A percentile compares a stretch with the other conserved stretches of the same genome.
Evolutionary conservation across 495 filamentous ascomycete species (phyloP).

Genomic region (Neurospora sp.): DNA sequence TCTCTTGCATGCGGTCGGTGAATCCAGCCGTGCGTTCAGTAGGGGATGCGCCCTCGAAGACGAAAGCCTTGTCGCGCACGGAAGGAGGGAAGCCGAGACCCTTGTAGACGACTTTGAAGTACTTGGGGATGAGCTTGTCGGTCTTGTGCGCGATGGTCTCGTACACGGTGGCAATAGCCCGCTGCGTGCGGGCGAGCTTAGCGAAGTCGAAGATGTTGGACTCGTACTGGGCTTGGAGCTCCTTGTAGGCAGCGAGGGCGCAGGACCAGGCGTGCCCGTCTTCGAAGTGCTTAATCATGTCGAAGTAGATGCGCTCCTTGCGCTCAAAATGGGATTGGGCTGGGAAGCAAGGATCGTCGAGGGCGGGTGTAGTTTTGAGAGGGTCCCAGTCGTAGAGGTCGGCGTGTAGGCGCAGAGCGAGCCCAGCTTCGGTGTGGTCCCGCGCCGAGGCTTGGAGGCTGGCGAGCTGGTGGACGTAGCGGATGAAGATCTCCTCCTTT

Average conservation of each 20-base stretch:
- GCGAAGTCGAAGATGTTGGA: constrained; percentile 79
- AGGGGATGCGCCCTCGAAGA: constrained; percentile 67
- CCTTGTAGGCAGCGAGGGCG: constrained; percentile 82
- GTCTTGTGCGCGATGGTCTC: constrained; percentile 70
- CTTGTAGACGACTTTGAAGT: constrained; percentile 86
- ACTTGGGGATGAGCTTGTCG: constrained; percentile 65
- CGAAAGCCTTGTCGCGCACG: constrained; percentile 83
- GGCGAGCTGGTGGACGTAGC: constrained; percentile 91
- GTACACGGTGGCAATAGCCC: constrained; percentile 89
- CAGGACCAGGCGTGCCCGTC: constrained; percentile 87
- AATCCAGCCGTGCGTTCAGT: constrained; percentile 71
- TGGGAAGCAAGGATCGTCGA: constrained; percentile 66
- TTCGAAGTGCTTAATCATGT: constrained; percentile 90
- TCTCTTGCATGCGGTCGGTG: constrained; percentile 84
- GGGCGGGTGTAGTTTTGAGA: constrained; percentile 50
- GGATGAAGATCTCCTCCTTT: constrained; percentile 92
- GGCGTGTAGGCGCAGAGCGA: constrained; percentile 83
- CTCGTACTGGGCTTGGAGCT: constrained; percentile 85
- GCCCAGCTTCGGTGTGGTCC: constrained; percentile 82
- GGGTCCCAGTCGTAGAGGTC: constrained; percentile 92
- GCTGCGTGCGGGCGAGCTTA: constrained; percentile 79
- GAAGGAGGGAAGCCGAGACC: constrained; percentile 80
- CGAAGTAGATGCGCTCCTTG: constrained; percentile 84
- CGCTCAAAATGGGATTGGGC: constrained; percentile 86
- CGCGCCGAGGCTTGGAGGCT: constrained; percentile 61